Conservation (phyloP, 768 basidiomycete genomes). For the Chiua virens region DNA sequence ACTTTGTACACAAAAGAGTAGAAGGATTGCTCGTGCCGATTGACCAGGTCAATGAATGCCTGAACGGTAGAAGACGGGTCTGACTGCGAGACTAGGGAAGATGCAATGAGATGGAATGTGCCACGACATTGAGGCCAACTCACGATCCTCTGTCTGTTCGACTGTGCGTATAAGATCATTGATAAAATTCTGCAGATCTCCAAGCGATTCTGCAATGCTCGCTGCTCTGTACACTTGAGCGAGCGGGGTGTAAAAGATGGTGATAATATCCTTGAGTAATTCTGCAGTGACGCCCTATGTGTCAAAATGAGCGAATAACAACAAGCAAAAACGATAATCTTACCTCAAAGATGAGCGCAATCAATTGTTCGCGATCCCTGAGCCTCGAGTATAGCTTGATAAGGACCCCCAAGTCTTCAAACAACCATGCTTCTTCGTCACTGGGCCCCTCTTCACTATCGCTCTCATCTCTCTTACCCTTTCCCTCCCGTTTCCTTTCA, state of each 20-base stretch:
- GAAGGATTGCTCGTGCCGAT: constrained; percentile 93
- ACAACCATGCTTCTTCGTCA: constrained; percentile 95
- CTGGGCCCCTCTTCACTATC: constrained; percentile 93
- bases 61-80: constrained; percentile 88
- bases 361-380: constrained; percentile 87
- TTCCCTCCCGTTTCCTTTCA: constrained; percentile 52
- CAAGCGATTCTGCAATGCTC: constrained; percentile 90
- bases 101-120: constrained; percentile 1
- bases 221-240: constrained; percentile 98
- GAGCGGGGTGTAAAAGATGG: constrained; percentile 95
- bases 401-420: constrained; percentile 85
- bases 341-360: constrained; percentile 94
- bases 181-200: constrained; percentile 90
- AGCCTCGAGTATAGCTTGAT: constrained; percentile 76
- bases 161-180: constrained; percentile 95
- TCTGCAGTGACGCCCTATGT: constrained; percentile 89
- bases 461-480: constrained; percentile 38
- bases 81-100: constrained; percentile 65
- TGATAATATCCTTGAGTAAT: constrained; percentile 95
- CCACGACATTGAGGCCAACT: constrained; percentile 32
- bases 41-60: constrained; percentile 88
- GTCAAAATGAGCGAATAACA: constrained; percentile 2
- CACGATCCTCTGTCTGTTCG: constrained; percentile 86
- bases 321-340: constrained; percentile 15
- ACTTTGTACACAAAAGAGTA: constrained; percentile 98